Conservation (phyloP, 2,329 filamentous ascomycete species). For the Graphilbum sp. region DNA sequence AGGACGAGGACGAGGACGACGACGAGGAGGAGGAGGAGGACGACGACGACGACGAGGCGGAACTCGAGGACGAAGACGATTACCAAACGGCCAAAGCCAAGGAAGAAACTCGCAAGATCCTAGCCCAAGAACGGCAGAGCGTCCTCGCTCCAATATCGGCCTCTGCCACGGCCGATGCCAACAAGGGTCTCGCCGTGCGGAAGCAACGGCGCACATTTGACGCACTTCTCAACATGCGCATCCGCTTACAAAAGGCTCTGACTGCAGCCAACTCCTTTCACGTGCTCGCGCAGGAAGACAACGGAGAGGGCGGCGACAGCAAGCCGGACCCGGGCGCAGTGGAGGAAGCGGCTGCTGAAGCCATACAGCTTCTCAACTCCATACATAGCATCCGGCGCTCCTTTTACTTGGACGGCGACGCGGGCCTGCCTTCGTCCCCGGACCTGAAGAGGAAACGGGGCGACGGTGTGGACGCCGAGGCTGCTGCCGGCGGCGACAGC, state of each 20-base stretch:
- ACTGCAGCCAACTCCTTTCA: conserved; percentile 64
- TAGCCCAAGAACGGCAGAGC: conserved; percentile 50
- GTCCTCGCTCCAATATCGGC: conserved; percentile 44
- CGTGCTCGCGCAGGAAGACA: conserved; percentile 17
- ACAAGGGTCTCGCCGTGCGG: conserved; percentile 77
- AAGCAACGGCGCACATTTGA: conserved; percentile 77
- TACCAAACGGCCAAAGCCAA: conserved; percentile 21
- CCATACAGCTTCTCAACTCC: conserved; percentile 51
- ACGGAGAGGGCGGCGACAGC: not conserved
- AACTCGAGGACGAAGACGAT: conserved; percentile 14
- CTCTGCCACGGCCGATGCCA: conserved; percentile 58
- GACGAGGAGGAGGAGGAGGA: conserved; percentile 19
- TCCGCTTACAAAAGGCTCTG: conserved; percentile 83
- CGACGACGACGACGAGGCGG: conserved; percentile 33
- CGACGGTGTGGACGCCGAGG: conserved; percentile 44
- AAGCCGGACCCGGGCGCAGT: conserved; percentile 28
- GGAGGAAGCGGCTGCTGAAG: conserved; percentile 65
- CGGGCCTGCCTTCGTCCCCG: conserved; percentile 12
- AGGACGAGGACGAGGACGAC: conserved; percentile 18
- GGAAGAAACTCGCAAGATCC: conserved; percentile 48
- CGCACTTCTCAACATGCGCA: conserved; percentile 72
- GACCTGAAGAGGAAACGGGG: conserved; percentile 27
- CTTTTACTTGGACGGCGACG: conserved; percentile 30
- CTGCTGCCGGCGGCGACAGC: conserved; percentile 18
- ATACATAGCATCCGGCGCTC: conserved; percentile 53